A percentile compares a stretch with the other conserved stretches of the same genome.
Conservation (phyloP, 306 rosid genomes). For the Glycyrrhiza uralensis region DNA sequence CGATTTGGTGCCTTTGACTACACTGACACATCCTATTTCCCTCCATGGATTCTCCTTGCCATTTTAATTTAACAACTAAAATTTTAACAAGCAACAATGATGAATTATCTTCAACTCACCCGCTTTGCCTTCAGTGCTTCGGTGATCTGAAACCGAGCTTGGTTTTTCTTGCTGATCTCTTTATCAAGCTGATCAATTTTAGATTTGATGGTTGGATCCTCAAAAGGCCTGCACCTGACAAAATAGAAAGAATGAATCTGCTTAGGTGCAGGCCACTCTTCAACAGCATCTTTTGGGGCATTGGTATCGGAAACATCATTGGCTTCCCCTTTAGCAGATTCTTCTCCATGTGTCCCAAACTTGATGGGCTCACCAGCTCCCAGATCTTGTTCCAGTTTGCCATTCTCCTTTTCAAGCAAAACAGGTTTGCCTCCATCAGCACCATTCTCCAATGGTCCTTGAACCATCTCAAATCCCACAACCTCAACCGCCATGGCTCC, state of each 20-base stretch:
- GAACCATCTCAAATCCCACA: slow-evolving; percentile 82
- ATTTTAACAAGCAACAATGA: neutral
- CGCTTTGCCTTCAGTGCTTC: slow-evolving; percentile 82
- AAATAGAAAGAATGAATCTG: slow-evolving; percentile 74
- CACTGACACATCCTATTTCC: neutral
- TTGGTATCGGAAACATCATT: slow-evolving; percentile 43
- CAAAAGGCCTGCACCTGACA: slow-evolving; percentile 58
- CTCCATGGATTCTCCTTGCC: neutral
- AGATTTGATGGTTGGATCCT: slow-evolving; percentile 73
- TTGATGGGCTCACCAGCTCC: slow-evolving; percentile 56
- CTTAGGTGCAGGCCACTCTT: slow-evolving; percentile 97
- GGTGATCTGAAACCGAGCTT: slow-evolving; percentile 64
- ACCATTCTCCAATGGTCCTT: slow-evolving; percentile 55
- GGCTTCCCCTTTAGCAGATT: slow-evolving; percentile 54
- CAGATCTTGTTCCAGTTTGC: slow-evolving; percentile 46
- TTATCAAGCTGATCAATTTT: slow-evolving; percentile 60
- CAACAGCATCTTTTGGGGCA: slow-evolving; percentile 66
- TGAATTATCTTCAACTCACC: slow-evolving; percentile 55
- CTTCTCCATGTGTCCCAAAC: slow-evolving; percentile 87
- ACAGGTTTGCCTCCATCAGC: slow-evolving; percentile 47
- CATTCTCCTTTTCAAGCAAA: slow-evolving; percentile 54
- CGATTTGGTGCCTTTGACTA: neutral
- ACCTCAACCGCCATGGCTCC: slow-evolving; percentile 72
- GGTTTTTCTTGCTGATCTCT: slow-evolving; percentile 68
- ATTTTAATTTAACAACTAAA: neutral